Percentiles rank a stretch among this genome's conserved stretches.
Conservation (phyloP, 768 basidiomycete species). For the Mrakia frigida region DNA sequence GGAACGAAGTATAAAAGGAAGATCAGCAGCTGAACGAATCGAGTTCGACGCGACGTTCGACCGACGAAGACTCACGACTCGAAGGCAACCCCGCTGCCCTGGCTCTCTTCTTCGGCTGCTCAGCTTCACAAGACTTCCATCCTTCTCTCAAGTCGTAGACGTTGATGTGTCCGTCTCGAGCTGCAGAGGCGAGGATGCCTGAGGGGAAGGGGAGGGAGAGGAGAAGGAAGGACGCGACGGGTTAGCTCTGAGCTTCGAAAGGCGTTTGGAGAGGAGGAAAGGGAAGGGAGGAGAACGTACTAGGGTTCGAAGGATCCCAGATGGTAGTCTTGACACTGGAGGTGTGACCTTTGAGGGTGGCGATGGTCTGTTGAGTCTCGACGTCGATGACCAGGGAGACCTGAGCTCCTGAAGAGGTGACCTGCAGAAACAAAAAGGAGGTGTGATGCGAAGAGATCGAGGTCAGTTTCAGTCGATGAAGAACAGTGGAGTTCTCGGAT, state of each 20-base stretch:
- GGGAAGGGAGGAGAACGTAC: constrained; percentile 19
- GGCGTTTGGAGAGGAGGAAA: neutral
- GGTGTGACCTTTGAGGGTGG: constrained; percentile 36
- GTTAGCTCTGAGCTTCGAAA: too few relatives aligned
- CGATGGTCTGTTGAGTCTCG: constrained; percentile 32
- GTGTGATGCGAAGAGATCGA: too few relatives aligned
- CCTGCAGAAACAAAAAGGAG: constrained; percentile 24
- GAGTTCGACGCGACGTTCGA: neutral
- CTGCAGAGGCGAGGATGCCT: constrained; percentile 40
- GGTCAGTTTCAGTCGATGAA: neutral
- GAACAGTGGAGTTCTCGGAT: too few relatives aligned
- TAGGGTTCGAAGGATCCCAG: constrained; percentile 38
- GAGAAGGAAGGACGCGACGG: neutral
- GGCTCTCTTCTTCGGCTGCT: neutral
- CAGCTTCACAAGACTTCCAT: neutral
- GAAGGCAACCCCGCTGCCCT: neutral
- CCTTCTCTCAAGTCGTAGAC: constrained; percentile 38
- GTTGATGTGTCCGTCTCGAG: constrained; percentile 39
- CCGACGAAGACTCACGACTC: constrained; percentile 5
- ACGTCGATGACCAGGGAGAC: constrained; percentile 36
- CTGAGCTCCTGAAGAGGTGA: constrained; percentile 41
- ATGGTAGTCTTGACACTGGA: constrained; percentile 39
- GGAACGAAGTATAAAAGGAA: neutral
- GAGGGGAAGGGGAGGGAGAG: neutral
- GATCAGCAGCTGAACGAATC: neutral